A percentile compares a stretch with the other conserved stretches of the same genome.
phyloP scores from a whole-genome alignment of 2,329 filamentous ascomycete genomes.

The Colletotrichum trifolii region DNA sequence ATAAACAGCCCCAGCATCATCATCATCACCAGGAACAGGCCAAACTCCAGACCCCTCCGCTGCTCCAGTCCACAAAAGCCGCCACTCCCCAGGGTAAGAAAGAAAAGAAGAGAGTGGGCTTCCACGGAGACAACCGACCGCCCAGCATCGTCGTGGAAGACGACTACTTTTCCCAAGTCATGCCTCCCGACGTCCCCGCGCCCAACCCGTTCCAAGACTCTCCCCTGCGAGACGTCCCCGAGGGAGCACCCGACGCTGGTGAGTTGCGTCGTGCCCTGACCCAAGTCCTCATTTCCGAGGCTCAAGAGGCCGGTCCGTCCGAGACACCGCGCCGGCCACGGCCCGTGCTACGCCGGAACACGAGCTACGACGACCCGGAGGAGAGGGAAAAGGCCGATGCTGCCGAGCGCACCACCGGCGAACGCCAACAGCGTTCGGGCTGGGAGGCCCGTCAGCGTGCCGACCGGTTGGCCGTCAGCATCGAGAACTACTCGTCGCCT shows the following conservation, averaged over 20 bases:
- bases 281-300: slow-evolving; percentile 50
- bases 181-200: slow-evolving; percentile 26
- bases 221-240: slow-evolving; percentile 38
- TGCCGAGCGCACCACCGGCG: slow-evolving; percentile 50
- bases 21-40: neutral
- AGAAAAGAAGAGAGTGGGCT: slow-evolving; percentile 55
- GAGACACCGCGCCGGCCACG: slow-evolving; percentile 42
- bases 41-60: slow-evolving; percentile 25
- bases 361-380: slow-evolving; percentile 54
- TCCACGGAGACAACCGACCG: slow-evolving; percentile 40
- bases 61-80: slow-evolving; percentile 13
- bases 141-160: slow-evolving; percentile 43
- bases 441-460: slow-evolving; percentile 53
- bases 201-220: slow-evolving; percentile 27
- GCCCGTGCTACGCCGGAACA: slow-evolving; percentile 55
- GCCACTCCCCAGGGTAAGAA: slow-evolving; percentile 38
- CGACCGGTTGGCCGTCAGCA: slow-evolving; percentile 51
- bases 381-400: slow-evolving; percentile 53
- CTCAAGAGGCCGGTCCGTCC: slow-evolving; percentile 31
- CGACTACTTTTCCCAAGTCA: slow-evolving; percentile 32
- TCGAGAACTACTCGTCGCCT: slow-evolving; percentile 51
- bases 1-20: neutral
- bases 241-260: slow-evolving; percentile 50
- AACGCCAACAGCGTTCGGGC: slow-evolving; percentile 53
- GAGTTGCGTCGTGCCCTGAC: slow-evolving; percentile 52